These are phyloP conservation scores for Russula vinacea DNA, from an alignment of 768 basidiomycete species.

Conservation along the genomic window DNA sequence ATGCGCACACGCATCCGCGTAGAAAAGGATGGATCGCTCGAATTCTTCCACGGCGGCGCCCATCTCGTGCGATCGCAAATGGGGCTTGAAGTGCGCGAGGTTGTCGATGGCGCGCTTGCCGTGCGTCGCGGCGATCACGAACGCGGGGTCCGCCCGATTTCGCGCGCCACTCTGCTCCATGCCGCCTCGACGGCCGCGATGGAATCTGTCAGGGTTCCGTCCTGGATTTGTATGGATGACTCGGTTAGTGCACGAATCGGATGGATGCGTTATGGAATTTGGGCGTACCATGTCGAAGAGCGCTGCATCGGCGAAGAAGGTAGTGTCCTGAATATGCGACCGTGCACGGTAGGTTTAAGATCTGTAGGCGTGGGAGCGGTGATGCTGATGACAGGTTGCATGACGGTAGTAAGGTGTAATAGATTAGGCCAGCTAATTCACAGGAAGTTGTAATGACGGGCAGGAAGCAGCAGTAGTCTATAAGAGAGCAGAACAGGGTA, in stretches of 20 bases:
- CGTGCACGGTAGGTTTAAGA: neutral
- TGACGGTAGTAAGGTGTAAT: neutral
- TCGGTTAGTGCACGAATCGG: neutral
- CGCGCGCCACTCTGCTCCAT: conserved; percentile 48
- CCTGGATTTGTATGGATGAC: conserved; percentile 39
- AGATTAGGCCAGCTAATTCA: conserved; percentile 20
- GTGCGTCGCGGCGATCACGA: conserved; percentile 73
- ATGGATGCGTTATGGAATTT: neutral
- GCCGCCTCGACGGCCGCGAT: conserved; percentile 73
- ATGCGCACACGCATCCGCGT: conserved; percentile 55
- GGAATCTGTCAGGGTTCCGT: conserved; percentile 71
- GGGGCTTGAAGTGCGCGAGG: conserved; percentile 57
- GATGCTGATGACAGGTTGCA: conserved; percentile 16
- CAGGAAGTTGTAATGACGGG: neutral
- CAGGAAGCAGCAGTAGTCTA: neutral
- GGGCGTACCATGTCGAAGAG: conserved; percentile 61
- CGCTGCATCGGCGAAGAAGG: conserved; percentile 55
- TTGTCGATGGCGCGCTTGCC: conserved; percentile 78
- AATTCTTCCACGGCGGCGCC: conserved; percentile 57
- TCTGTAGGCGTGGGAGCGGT: conserved; percentile 16
- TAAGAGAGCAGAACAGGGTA: neutral
- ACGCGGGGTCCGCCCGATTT: conserved; percentile 65
- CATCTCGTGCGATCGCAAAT: conserved; percentile 54
- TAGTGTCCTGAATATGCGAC: conserved; percentile 22
- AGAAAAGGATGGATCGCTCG: conserved; percentile 62